phyloP scores from a whole-genome alignment of 768 basidiomycete genomes.

The Boletus bicolor region DNA sequence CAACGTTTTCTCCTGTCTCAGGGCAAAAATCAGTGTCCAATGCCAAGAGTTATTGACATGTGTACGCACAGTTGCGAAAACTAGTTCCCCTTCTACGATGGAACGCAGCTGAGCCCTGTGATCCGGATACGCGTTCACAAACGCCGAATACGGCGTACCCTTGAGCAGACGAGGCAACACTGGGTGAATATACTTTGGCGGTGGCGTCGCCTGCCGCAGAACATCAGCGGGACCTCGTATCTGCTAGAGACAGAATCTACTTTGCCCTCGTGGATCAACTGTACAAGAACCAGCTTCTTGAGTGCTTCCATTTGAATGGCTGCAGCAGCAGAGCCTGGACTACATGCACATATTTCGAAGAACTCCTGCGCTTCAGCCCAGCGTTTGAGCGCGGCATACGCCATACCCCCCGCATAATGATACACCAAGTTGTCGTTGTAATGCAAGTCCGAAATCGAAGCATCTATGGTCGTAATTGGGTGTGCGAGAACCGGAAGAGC shows the following conservation, averaged over 20 bases:
- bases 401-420: constrained; percentile 80
- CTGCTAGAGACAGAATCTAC: constrained; percentile 32
- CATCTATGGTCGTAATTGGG: constrained; percentile 69
- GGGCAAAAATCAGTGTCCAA: constrained; percentile 4
- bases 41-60: neutral
- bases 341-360: constrained; percentile 75
- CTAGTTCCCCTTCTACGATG: constrained; percentile 52
- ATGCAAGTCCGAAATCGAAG: constrained; percentile 54
- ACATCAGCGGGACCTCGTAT: neutral
- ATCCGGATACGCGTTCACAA: constrained; percentile 66
- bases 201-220: constrained; percentile 31
- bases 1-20: constrained; percentile 60
- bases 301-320: constrained; percentile 82
- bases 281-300: constrained; percentile 79
- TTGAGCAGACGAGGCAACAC: constrained; percentile 61
- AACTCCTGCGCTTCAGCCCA: constrained; percentile 72
- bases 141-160: constrained; percentile 57
- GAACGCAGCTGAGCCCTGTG: constrained; percentile 42
- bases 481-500: constrained; percentile 59
- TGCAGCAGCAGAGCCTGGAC: constrained; percentile 53
- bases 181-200: constrained; percentile 74
- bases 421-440: constrained; percentile 84
- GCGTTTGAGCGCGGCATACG: constrained; percentile 54
- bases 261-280: constrained; percentile 75
- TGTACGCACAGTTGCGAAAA: constrained; percentile 50